A percentile compares a stretch with the other conserved stretches of the same genome.
These are phyloP conservation scores for Nitzschia palea DNA, from an alignment of 108 stramenopile genomes.

Conservation along the genomic window DNA sequence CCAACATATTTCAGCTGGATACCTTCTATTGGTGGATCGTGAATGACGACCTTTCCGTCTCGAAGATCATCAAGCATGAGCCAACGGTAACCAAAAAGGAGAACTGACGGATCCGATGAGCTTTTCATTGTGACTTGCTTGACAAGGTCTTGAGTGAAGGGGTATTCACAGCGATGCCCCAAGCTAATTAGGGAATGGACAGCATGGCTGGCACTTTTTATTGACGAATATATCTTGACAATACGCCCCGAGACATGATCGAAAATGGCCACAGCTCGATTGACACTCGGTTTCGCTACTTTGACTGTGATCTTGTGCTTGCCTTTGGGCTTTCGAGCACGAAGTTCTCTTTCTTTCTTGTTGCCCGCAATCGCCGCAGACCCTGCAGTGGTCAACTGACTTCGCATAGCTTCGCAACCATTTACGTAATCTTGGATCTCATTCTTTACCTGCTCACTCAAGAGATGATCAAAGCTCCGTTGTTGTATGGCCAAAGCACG, in stretches of 20 bases:
- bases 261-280: constrained; percentile 60
- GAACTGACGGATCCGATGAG: constrained; percentile 33
- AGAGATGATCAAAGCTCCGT: constrained; percentile 35
- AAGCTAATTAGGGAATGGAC: constrained; percentile 33
- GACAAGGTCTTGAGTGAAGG: constrained; percentile 14
- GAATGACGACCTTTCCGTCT: constrained; percentile 44
- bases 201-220: constrained; percentile 46
- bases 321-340: constrained; percentile 22
- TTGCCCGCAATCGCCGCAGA: background rate
- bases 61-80: constrained; percentile 53
- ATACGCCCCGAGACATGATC: constrained; percentile 68
- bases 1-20: constrained; percentile 25
- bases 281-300: background rate
- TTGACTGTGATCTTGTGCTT: constrained; percentile 34
- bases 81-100: constrained; percentile 80
- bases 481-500: constrained; percentile 42
- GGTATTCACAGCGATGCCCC: constrained; percentile 64
- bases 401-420: constrained; percentile 19
- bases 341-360: constrained; percentile 10
- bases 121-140: constrained; percentile 28
- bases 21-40: constrained; percentile 6
- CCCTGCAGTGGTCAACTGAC: constrained; percentile 2
- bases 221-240: constrained; percentile 69
- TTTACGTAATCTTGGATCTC: constrained; percentile 40
- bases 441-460: constrained; percentile 41